Percentiles rank a stretch among this genome's conserved stretches.
Evolutionary conservation across 2,329 filamentous ascomycete species (phyloP).

Genomic region (Pseudogymnoascus sp.): DNA sequence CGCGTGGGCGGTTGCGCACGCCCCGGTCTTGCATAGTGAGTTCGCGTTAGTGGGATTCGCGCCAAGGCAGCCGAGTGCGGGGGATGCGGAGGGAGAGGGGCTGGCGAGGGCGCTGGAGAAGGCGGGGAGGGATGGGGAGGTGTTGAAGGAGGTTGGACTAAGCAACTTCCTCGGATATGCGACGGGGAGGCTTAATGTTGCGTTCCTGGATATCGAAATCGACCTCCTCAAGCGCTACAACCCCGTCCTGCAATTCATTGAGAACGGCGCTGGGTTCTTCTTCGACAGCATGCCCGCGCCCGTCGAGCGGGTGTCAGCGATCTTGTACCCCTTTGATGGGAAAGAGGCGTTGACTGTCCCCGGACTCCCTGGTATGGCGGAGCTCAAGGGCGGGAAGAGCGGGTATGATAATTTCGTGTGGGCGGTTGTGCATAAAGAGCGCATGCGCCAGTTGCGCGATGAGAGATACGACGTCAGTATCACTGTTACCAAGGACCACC

Average conservation of each 20-base stretch:
- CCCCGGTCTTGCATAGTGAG: slow-evolving; percentile 64
- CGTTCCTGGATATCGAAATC: slow-evolving; percentile 80
- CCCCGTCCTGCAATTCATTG: slow-evolving; percentile 58
- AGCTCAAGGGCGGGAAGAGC: slow-evolving; percentile 53
- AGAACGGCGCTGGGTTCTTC: slow-evolving; percentile 65
- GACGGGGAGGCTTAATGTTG: slow-evolving; percentile 85
- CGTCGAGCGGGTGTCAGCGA: slow-evolving; percentile 65
- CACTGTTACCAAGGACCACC: slow-evolving; percentile 84
- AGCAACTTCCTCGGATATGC: slow-evolving; percentile 84
- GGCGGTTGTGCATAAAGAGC: slow-evolving; percentile 89
- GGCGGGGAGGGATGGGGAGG: slow-evolving; percentile 40
- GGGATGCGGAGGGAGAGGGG: slow-evolving; percentile 38
- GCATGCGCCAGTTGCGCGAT: slow-evolving; percentile 82
- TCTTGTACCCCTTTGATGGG: slow-evolving; percentile 84
- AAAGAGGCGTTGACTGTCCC: slow-evolving; percentile 75
- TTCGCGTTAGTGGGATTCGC: slow-evolving; percentile 82
- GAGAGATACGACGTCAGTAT: slow-evolving; percentile 92
- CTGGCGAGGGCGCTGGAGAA: slow-evolving; percentile 31
- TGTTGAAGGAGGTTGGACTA: slow-evolving; percentile 79
- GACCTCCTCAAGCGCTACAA: slow-evolving; percentile 82
- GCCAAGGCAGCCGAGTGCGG: slow-evolving; percentile 40
- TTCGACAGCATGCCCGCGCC: slow-evolving; percentile 67
- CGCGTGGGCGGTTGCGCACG: slow-evolving; percentile 71
- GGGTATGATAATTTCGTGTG: slow-evolving; percentile 87
- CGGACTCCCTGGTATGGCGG: slow-evolving; percentile 49